phyloP scores from a whole-genome alignment of 2,329 filamentous ascomycete species.

The Fusarium lateritium region DNA sequence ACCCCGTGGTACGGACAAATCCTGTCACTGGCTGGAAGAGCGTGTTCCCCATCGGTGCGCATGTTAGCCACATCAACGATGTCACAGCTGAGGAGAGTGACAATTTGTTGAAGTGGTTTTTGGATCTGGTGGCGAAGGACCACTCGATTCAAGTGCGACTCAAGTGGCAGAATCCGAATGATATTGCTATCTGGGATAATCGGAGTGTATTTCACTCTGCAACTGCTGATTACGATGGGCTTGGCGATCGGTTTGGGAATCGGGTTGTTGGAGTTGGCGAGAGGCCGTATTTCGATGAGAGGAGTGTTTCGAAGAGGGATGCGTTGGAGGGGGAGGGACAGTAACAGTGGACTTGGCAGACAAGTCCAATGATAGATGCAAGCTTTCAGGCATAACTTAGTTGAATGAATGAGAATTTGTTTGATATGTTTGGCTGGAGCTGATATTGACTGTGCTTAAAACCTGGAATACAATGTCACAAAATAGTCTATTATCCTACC shows the following conservation, averaged over 20 bases:
- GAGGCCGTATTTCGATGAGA: slow-evolving; percentile 64
- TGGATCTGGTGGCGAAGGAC: slow-evolving; percentile 66
- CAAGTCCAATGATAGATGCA: too few species aligned
- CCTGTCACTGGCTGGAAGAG: slow-evolving; percentile 72
- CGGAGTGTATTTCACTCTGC: slow-evolving; percentile 69
- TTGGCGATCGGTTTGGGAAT: slow-evolving; percentile 64
- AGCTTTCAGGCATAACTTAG: too few species aligned
- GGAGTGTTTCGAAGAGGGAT: slow-evolving; percentile 19
- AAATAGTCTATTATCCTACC: too few species aligned
- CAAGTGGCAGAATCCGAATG: slow-evolving; percentile 61
- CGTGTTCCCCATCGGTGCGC: slow-evolving; percentile 66
- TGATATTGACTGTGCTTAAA: too few species aligned
- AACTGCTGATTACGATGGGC: slow-evolving; percentile 65
- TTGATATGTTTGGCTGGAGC: too few species aligned
- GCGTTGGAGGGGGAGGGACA: not conserved
- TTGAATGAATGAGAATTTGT: too few species aligned
- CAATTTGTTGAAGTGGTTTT: slow-evolving; percentile 66
- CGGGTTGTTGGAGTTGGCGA: slow-evolving; percentile 68
- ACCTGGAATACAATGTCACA: too few species aligned
- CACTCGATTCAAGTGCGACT: slow-evolving; percentile 69
- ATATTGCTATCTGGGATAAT: slow-evolving; percentile 72
- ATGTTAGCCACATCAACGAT: slow-evolving; percentile 66
- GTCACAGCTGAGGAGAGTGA: slow-evolving; percentile 64
- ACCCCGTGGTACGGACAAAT: slow-evolving; percentile 71
- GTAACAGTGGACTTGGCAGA: not conserved